phyloP scores from a whole-genome alignment of 441 rosid genomes.

The Brassica balearica region DNA sequence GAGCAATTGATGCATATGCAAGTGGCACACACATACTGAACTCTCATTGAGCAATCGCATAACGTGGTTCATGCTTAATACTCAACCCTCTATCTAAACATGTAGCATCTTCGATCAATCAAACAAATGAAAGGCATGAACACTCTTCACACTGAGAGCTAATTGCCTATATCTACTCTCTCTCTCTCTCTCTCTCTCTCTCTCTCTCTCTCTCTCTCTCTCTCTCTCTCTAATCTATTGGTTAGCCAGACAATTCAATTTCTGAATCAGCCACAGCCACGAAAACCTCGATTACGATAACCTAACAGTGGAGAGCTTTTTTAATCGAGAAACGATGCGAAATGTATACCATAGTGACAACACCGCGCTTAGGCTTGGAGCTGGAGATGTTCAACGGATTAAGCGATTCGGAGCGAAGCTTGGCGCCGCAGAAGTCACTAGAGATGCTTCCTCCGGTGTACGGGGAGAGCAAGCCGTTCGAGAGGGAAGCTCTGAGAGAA shows the following conservation, averaged over 20 bases:
- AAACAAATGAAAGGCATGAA: background rate
- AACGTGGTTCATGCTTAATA: background rate
- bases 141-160: background rate
- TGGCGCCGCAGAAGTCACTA: constrained; percentile 60
- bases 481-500: constrained; percentile 52
- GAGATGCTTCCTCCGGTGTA: constrained; percentile 54
- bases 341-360: constrained; percentile 67
- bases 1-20: background rate
- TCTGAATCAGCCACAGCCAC: background rate
- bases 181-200: background rate
- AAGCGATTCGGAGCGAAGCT: constrained; percentile 57
- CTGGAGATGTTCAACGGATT: constrained; percentile 54
- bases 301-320: background rate
- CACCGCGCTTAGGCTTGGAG: constrained; percentile 69
- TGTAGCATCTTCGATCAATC: background rate
- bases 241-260: constrained; percentile 11
- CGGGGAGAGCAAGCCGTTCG: constrained; percentile 55
- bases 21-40: background rate
- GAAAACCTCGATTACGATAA: constrained; percentile 16
- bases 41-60: too few relatives aligned
- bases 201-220: background rate
- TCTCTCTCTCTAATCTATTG: background rate
- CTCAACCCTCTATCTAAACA: background rate
- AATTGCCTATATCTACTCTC: background rate
- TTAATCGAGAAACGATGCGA: constrained; percentile 3